These are phyloP conservation scores for Metarhizium guizhouense DNA, from an alignment of 2,329 filamentous ascomycete genomes.

Conservation along the genomic window DNA sequence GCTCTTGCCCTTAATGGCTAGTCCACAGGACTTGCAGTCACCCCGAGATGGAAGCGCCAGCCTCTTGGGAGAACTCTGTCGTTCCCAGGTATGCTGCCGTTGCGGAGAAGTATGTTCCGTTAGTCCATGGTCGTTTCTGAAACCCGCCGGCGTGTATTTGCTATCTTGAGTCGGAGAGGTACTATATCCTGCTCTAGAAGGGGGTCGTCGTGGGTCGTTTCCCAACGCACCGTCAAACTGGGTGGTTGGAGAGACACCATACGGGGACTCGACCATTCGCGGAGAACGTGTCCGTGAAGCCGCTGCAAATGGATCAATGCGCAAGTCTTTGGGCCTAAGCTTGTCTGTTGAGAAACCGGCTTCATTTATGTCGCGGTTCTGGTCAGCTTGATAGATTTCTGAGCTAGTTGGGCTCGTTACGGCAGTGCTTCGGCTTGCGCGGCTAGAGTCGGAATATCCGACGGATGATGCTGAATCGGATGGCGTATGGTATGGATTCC, in stretches of 20 bases:
- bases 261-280: slow-evolving; percentile 19
- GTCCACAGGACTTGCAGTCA: slow-evolving; percentile 73
- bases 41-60: slow-evolving; percentile 48
- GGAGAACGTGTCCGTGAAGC: slow-evolving; percentile 15
- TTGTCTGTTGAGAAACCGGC: slow-evolving; percentile 41
- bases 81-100: slow-evolving; percentile 6
- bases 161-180: slow-evolving; percentile 1
- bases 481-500: slow-evolving; percentile 56
- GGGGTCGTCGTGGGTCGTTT: not conserved
- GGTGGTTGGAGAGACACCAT: slow-evolving; percentile 15
- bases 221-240: slow-evolving; percentile 6
- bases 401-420: slow-evolving; percentile 35
- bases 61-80: slow-evolving; percentile 29
- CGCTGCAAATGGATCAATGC: slow-evolving; percentile 24
- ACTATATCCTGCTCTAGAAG: slow-evolving; percentile 5
- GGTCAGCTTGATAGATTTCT: slow-evolving; percentile 26
- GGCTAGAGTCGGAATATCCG: slow-evolving; percentile 52
- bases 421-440: slow-evolving; percentile 50
- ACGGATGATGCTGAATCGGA: slow-evolving; percentile 52
- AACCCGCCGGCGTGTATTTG: not conserved
- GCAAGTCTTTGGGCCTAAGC: slow-evolving; percentile 18
- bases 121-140: not conserved
- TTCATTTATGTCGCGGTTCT: slow-evolving; percentile 47
- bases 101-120: not conserved
- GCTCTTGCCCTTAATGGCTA: slow-evolving; percentile 78